Percentiles rank a stretch among this genome's conserved stretches.
Evolutionary conservation across 2,329 filamentous ascomycete genomes (phyloP).

Genomic region (Colletotrichum echinochloae): DNA sequence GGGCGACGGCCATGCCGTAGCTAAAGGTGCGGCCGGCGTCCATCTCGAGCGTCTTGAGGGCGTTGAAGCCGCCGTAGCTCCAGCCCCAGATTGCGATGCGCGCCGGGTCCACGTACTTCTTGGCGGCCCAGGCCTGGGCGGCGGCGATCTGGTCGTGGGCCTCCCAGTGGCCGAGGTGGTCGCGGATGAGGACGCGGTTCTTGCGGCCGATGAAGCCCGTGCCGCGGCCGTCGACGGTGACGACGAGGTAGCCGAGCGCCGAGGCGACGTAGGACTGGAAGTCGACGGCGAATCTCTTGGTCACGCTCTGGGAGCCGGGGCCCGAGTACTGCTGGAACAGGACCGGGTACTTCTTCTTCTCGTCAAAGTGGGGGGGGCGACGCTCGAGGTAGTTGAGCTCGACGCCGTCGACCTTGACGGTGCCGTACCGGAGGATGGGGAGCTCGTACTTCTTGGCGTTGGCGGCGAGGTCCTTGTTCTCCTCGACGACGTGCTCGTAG

Average conservation of each 20-base stretch:
- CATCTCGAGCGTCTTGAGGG: constrained; percentile 92
- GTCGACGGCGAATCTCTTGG: constrained; percentile 83
- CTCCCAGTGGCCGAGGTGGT: constrained; percentile 87
- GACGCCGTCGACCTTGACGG: constrained; percentile 84
- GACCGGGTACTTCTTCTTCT: constrained; percentile 88
- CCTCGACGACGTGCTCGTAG: constrained; percentile 80
- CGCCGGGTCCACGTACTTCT: constrained; percentile 83
- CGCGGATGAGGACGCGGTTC: constrained; percentile 83
- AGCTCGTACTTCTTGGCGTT: constrained; percentile 82
- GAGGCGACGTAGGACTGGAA: constrained; percentile 93
- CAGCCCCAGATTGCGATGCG: constrained; percentile 97
- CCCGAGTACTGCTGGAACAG: constrained; percentile 96
- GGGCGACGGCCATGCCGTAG: constrained; percentile 98
- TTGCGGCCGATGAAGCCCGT: constrained; percentile 91
- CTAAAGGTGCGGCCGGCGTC: constrained; percentile 91
- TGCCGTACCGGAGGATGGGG: constrained; percentile 84
- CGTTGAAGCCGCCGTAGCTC: constrained; percentile 96
- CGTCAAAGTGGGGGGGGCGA: constrained; percentile 88
- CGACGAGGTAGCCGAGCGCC: constrained; percentile 88
- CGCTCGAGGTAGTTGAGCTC: constrained; percentile 82
- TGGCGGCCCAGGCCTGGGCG: constrained; percentile 84
- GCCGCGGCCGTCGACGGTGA: constrained; percentile 93
- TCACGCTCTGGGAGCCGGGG: constrained; percentile 90
- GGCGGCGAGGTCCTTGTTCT: constrained; percentile 77
- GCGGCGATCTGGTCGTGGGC: constrained; percentile 91